Percentiles rank a stretch among this genome's conserved stretches.
Conservation (phyloP, 2,329 filamentous ascomycete genomes). For the Fusarium neocosmosporiellum region DNA sequence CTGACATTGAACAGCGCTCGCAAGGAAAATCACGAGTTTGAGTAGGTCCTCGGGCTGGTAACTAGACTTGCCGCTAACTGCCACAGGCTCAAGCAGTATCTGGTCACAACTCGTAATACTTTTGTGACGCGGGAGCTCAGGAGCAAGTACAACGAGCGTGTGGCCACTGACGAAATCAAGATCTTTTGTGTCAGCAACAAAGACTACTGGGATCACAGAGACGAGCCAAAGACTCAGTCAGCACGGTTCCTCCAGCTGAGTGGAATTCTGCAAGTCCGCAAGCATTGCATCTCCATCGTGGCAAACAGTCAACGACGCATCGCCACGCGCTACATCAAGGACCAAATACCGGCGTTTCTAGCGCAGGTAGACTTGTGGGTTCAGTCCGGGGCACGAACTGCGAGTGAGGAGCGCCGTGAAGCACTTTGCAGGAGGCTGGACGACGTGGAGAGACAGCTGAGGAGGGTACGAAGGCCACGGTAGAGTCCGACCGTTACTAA, state of each 20-base stretch:
- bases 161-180: conserved; percentile 39
- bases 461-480: conserved; percentile 40
- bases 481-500: neutral
- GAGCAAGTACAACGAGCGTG: conserved; percentile 41
- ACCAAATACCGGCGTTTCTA: conserved; percentile 55
- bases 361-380: conserved; percentile 57
- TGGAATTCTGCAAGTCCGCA: conserved; percentile 54
- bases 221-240: conserved; percentile 21
- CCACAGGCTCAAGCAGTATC: conserved; percentile 46
- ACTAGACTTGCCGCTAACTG: neutral
- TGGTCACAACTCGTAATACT: conserved; percentile 53
- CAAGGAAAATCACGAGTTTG: conserved; percentile 29
- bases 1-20: conserved; percentile 13
- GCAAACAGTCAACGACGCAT: conserved; percentile 53
- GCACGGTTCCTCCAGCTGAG: conserved; percentile 52
- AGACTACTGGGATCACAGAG: conserved; percentile 54
- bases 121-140: conserved; percentile 46
- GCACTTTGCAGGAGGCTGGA: conserved; percentile 48
- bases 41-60: conserved; percentile 35
- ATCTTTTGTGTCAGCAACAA: conserved; percentile 60
- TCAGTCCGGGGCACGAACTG: conserved; percentile 53
- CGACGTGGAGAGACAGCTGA: conserved; percentile 46
- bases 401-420: conserved; percentile 51
- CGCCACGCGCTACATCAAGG: conserved; percentile 51
- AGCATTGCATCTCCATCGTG: conserved; percentile 58